These are phyloP conservation scores for Hsuehochloa calcarea DNA, from an alignment of 176 grass and related monocot genomes.

Conservation along the genomic window DNA sequence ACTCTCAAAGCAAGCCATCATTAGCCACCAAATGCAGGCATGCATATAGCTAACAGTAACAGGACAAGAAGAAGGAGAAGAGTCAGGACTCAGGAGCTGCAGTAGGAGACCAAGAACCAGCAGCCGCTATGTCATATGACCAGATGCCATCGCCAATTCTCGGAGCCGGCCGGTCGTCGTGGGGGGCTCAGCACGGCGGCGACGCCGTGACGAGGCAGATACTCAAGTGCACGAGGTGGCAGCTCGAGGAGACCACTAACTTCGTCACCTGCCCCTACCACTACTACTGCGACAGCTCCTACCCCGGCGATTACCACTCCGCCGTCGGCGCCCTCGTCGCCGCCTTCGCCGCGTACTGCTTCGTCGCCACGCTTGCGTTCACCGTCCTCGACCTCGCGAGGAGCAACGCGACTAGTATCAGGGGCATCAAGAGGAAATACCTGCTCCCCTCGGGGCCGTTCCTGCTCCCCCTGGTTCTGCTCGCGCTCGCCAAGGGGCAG, in stretches of 20 bases:
- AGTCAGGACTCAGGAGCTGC: slow-evolving; percentile 15
- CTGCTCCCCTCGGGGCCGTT: slow-evolving; percentile 83
- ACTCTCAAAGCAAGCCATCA: slow-evolving; percentile 44
- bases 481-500: slow-evolving; percentile 81
- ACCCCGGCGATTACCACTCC: slow-evolving; percentile 68
- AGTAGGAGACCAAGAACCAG: not conserved
- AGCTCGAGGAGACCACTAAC: slow-evolving; percentile 91
- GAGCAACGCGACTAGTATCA: not conserved
- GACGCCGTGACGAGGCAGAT: slow-evolving; percentile 61
- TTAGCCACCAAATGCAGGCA: slow-evolving; percentile 48
- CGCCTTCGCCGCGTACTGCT: slow-evolving; percentile 64
- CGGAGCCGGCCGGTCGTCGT: slow-evolving; percentile 30
- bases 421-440: slow-evolving; percentile 66
- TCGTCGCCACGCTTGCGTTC: slow-evolving; percentile 69
- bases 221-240: slow-evolving; percentile 95
- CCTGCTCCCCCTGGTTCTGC: slow-evolving; percentile 66
- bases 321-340: slow-evolving; percentile 54
- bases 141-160: slow-evolving; percentile 48
- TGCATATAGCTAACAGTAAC: slow-evolving; percentile 54
- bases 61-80: slow-evolving; percentile 32
- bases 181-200: slow-evolving; percentile 27
- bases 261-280: slow-evolving; percentile 92
- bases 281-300: slow-evolving; percentile 97
- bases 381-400: slow-evolving; percentile 53
- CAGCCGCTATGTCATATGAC: slow-evolving; percentile 47